A percentile compares a stretch with the other conserved stretches of the same genome.
phyloP scores from a whole-genome alignment of 441 rosid genomes.

The Populus hybrid region DNA sequence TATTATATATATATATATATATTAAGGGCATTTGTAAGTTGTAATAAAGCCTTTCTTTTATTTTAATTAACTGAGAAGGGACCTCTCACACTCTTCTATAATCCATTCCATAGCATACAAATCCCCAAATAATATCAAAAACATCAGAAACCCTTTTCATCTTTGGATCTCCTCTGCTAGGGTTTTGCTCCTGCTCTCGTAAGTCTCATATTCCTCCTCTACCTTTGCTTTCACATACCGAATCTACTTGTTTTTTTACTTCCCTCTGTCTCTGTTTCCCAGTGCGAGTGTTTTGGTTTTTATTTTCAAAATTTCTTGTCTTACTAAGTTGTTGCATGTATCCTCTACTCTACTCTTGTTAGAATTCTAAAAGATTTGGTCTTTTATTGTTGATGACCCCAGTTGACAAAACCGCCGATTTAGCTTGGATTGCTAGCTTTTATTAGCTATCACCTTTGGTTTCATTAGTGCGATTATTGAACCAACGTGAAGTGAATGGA shows the following conservation, averaged over 20 bases:
- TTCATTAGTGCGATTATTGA: slow-evolving; percentile 3
- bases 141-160: not conserved
- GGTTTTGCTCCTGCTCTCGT: slow-evolving; percentile 32
- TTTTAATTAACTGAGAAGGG: too few species aligned
- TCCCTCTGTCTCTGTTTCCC: not conserved
- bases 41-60: too few species aligned
- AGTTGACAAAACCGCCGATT: not conserved
- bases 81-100: not conserved
- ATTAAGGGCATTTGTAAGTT: not conserved
- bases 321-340: not conserved
- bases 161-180: slow-evolving; percentile 24
- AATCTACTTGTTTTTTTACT: not conserved
- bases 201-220: slow-evolving; percentile 8
- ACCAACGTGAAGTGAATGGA: not conserved
- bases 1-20: not conserved
- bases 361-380: not conserved
- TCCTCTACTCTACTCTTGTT: not conserved
- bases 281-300: not conserved
- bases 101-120: not conserved
- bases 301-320: not conserved
- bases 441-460: not conserved
- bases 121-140: not conserved
- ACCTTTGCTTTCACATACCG: not conserved
- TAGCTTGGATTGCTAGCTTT: not conserved
- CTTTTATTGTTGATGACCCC: not conserved